Conservation (phyloP, 805 yeast genomes). For the Citeromyces nyonsensis region DNA sequence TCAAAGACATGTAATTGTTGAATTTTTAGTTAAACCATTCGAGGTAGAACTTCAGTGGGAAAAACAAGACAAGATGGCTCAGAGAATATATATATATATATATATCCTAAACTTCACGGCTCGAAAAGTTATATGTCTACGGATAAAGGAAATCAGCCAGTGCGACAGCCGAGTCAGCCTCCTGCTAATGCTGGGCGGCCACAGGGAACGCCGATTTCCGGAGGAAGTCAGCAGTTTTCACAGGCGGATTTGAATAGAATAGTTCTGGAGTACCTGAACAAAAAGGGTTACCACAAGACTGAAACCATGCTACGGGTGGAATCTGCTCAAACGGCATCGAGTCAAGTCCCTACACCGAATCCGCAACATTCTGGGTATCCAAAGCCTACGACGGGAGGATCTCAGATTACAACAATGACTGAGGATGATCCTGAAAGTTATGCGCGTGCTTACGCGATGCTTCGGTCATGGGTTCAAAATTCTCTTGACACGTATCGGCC, state of each 20-base stretch:
- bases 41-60: no score
- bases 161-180: constrained; percentile 4
- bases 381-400: constrained; percentile 17
- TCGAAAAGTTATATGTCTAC: no score
- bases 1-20: no score
- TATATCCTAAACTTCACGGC: no score
- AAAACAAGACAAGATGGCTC: no score
- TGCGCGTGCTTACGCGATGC: constrained; percentile 64
- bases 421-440: constrained; percentile 55
- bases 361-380: constrained; percentile 23
- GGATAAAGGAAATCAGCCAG: constrained; percentile 2
- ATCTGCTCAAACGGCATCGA: constrained; percentile 43
- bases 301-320: constrained; percentile 91
- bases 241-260: constrained; percentile 84
- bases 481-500: constrained; percentile 86
- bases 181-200: constrained; percentile 1
- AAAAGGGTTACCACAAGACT: constrained; percentile 87
- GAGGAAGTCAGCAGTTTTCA: constrained; percentile 29
- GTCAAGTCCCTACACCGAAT: constrained; percentile 30
- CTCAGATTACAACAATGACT: constrained; percentile 20
- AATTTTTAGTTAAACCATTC: no score
- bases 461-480: constrained; percentile 80
- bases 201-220: no score
- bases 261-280: constrained; percentile 82
- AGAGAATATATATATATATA: no score